Conservation (phyloP, 2,329 filamentous ascomycete species). For the Talaromyces rugulosus region DNA sequence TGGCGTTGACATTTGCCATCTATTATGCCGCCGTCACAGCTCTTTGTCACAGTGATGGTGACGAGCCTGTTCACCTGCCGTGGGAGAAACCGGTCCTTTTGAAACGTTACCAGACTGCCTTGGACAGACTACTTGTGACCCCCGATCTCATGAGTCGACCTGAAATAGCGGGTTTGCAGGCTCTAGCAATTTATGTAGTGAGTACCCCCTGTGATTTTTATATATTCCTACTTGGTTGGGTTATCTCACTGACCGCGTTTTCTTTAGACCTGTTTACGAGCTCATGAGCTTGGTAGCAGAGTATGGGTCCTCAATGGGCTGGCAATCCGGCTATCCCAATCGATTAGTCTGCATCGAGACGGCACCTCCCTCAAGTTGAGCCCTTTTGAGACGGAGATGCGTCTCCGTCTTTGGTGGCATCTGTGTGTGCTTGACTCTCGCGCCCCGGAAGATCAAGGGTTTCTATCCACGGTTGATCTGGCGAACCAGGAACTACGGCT, state of each 20-base stretch:
- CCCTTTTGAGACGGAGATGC: constrained; percentile 58
- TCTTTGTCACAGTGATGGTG: constrained; percentile 21
- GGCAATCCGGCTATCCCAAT: constrained; percentile 56
- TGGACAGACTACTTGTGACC: constrained; percentile 13
- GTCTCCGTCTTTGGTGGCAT: constrained; percentile 58
- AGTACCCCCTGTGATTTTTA: not conserved
- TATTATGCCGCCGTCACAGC: constrained; percentile 52
- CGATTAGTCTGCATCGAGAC: constrained; percentile 58
- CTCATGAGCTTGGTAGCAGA: constrained; percentile 39
- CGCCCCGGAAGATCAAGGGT: constrained; percentile 57
- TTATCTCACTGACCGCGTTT: constrained; percentile 44
- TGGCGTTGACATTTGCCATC: constrained; percentile 52
- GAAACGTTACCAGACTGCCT: constrained; percentile 10
- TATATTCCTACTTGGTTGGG: not conserved
- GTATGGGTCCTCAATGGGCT: constrained; percentile 56
- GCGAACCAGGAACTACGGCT: constrained; percentile 35
- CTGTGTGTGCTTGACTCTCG: constrained; percentile 46
- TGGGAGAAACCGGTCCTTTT: constrained; percentile 6
- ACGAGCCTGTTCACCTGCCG: constrained; percentile 19
- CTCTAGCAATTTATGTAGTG: constrained; percentile 18
- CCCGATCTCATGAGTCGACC: constrained; percentile 16
- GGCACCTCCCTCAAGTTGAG: constrained; percentile 48
- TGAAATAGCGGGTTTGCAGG: constrained; percentile 15
- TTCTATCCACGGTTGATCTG: constrained; percentile 57
- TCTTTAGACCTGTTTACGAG: constrained; percentile 52